Evolutionary conservation across 176 grass and related monocot species (phyloP), one percentile per base, ranked within the genome.

Genomic region (Rhynchospora pubera): DNA sequence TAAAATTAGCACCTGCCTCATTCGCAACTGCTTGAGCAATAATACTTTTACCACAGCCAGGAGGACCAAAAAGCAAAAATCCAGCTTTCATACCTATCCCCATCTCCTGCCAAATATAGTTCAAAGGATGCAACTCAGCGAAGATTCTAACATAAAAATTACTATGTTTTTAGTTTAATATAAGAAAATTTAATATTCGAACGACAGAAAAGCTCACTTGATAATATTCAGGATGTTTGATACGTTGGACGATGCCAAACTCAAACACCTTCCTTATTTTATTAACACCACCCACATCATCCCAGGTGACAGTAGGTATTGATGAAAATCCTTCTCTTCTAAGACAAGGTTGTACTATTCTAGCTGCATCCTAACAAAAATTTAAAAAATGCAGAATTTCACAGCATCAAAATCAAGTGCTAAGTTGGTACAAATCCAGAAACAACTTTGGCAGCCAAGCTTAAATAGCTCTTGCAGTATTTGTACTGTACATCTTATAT

Each of bases 281-380:
- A 80, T 84, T 89, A 73, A 97, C 90, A 47, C 94, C 94, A 48
- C 91, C 94, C 80, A 97, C 90, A 85, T 97, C 94, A 13, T 85
- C 85, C 94, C 94, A 97, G 79, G 88, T 94, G 42, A 97, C 86
- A 63, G 92, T 89, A 82, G 94, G 94, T 66, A 97, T 89, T 71
- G 94, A 91, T 47, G 94, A 97, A 90, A 97, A 97, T 73, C 94
- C 94, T 92, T 97, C 94, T 82, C 94, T 92, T 87, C 90, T 97
- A 79, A 93, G 86, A 48, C 90, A 97, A 39, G 94, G 94, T 85
- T 94, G 91, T 84, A 97, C 88, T 84, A 92, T 80, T 90, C 90
- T 97, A 61, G 83, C 69, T 83, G 91, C 94, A 85, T 91, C 88
- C 91, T 97, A 50, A 42, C 86, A 47, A 8, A 28, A 22, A 87